Evolutionary conservation across 1,284 basidiomycete genomes (phyloP).

Genomic region (Agaricales sp.): DNA sequence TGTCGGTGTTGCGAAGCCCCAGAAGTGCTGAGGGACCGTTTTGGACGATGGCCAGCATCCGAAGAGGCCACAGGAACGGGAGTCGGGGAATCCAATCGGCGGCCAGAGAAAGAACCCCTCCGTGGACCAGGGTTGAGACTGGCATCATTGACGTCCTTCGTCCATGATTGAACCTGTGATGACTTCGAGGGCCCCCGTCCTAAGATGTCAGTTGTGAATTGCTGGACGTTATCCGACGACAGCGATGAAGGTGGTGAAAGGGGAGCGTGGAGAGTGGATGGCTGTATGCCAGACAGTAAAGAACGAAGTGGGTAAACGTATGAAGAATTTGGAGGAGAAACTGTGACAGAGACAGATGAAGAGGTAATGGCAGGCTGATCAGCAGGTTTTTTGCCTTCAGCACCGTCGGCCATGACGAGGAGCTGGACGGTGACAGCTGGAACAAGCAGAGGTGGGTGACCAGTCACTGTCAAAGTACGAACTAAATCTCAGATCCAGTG

Average conservation of each 20-base stretch:
- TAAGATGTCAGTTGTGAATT: background rate
- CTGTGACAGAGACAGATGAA: background rate
- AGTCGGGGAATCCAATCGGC: background rate
- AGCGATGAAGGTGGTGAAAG: background rate
- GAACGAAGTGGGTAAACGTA: conserved; percentile 13
- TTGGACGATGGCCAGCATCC: background rate
- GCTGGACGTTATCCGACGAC: background rate
- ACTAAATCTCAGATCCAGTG: no score
- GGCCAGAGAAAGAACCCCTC: background rate
- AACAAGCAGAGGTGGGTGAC: background rate
- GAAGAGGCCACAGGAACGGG: background rate
- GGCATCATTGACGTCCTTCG: background rate
- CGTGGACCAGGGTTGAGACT: background rate
- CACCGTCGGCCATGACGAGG: background rate
- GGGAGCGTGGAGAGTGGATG: conserved; percentile 1
- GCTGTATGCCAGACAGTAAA: conserved; percentile 10
- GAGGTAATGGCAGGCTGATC: background rate
- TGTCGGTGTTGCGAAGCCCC: background rate
- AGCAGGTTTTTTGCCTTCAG: background rate
- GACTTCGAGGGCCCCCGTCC: background rate
- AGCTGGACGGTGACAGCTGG: background rate
- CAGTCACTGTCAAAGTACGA: background rate
- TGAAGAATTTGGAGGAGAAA: conserved; percentile 3
- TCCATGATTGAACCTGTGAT: background rate
- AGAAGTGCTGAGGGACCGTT: background rate